A percentile compares a stretch with the other conserved stretches of the same genome.
These are phyloP conservation scores for Penicillium brasilianum DNA, from an alignment of 2,329 filamentous ascomycete species.

Conservation along the genomic window DNA sequence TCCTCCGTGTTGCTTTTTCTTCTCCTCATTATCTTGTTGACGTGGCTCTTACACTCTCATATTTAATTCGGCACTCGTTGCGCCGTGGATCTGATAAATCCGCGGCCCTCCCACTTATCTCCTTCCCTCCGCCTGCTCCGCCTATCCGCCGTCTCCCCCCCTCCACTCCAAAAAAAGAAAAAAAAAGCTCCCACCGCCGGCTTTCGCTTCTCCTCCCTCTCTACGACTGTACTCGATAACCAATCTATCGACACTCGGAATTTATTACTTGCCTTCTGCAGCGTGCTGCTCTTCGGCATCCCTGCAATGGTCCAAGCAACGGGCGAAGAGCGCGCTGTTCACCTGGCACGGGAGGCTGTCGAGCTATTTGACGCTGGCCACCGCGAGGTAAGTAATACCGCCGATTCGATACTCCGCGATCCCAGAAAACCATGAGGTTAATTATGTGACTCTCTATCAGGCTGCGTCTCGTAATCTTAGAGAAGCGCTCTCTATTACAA, in stretches of 20 bases:
- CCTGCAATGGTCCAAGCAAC: slow-evolving; percentile 50
- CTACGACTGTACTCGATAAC: neutral
- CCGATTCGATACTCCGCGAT: neutral
- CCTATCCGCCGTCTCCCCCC: slow-evolving; percentile 21
- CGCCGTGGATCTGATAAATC: slow-evolving; percentile 22
- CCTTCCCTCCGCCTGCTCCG: slow-evolving; percentile 22
- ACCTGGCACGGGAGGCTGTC: slow-evolving; percentile 54
- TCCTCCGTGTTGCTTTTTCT: slow-evolving; percentile 15
- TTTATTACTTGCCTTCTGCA: slow-evolving; percentile 5
- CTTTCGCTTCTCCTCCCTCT: neutral
- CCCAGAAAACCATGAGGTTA: neutral
- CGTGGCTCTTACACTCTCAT: slow-evolving; percentile 14
- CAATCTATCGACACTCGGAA: slow-evolving; percentile 5
- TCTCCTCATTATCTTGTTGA: slow-evolving; percentile 10
- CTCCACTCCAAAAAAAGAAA: slow-evolving; percentile 17
- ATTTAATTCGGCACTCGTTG: neutral
- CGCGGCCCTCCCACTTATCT: slow-evolving; percentile 14
- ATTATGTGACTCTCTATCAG: slow-evolving; percentile 30
- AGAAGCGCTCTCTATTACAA: slow-evolving; percentile 55
- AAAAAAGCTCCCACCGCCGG: slow-evolving; percentile 18
- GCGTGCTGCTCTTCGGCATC: slow-evolving; percentile 26
- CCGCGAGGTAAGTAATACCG: slow-evolving; percentile 46
- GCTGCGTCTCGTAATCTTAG: slow-evolving; percentile 54
- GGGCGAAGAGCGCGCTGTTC: slow-evolving; percentile 52
- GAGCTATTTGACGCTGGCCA: slow-evolving; percentile 53